Evolutionary conservation across 805 yeast genomes (phyloP).

Genomic region (Kodamaea laetipori): DNA sequence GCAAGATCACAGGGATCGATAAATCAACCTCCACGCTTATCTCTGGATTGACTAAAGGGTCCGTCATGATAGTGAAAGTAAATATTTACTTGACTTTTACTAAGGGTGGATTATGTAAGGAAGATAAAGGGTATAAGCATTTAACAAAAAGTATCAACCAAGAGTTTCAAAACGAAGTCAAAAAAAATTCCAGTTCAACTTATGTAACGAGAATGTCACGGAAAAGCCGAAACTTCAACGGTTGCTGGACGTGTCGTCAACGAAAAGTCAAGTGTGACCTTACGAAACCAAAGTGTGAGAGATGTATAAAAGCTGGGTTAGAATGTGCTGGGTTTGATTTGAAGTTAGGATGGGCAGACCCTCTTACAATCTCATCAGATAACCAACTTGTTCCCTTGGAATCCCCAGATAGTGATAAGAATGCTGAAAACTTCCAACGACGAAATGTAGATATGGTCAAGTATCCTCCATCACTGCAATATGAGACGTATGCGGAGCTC

Average conservation of each 20-base stretch:
- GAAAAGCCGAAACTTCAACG: conserved; percentile 44
- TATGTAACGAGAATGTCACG: no score
- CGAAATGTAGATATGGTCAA: conserved; percentile 47
- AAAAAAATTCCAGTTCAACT: no score
- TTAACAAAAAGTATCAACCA: no score
- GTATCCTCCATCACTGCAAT: conserved; percentile 38
- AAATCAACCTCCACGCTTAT: conserved; percentile 37
- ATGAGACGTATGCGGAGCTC: conserved; percentile 42
- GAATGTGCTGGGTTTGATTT: conserved; percentile 54
- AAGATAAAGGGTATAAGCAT: no score
- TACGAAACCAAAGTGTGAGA: conserved; percentile 44
- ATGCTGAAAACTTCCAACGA: conserved; percentile 42
- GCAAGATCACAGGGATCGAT: conserved; percentile 54
- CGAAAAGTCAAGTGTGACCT: conserved; percentile 58
- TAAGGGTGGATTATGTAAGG: no score
- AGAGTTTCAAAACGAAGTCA: no score
- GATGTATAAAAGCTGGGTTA: conserved; percentile 48
- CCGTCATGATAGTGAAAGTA: no score
- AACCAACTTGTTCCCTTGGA: conserved; percentile 22
- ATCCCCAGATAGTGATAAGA: conserved; percentile 19
- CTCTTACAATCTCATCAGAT: conserved; percentile 31
- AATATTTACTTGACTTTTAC: no score
- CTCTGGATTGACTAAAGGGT: conserved; percentile 9
- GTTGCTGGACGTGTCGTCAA: conserved; percentile 58
- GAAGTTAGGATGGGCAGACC: conserved; percentile 49